phyloP scores from a whole-genome alignment of 1,284 basidiomycete species.

The Pseudomicrostroma phylloplanum region DNA sequence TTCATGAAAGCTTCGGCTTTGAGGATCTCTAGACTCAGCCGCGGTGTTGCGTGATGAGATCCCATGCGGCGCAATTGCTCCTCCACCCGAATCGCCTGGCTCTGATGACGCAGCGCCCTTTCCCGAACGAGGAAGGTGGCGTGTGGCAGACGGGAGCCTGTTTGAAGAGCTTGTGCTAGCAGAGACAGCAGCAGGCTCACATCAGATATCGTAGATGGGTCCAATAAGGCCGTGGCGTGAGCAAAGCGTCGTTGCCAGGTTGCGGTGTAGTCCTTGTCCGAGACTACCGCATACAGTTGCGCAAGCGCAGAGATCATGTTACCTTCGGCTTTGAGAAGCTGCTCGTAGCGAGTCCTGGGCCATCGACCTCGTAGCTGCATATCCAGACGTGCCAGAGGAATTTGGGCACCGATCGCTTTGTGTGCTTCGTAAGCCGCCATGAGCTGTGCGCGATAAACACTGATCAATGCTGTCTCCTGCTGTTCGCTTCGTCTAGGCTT shows the following conservation, averaged over 20 bases:
- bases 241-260: conserved; percentile 26
- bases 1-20: conserved; percentile 30
- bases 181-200: conserved; percentile 31
- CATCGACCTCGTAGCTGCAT: conserved; percentile 55
- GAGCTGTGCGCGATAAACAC: conserved; percentile 45
- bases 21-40: conserved; percentile 24
- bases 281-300: conserved; percentile 15
- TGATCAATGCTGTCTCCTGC: too few species aligned
- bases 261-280: conserved; percentile 18
- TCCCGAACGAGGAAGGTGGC: conserved; percentile 18
- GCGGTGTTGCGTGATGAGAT: conserved; percentile 11
- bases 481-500: too few species aligned
- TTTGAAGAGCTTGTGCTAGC: conserved; percentile 26
- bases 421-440: conserved; percentile 52
- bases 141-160: conserved; percentile 22
- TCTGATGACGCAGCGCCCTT: conserved; percentile 13
- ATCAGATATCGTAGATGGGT: conserved; percentile 26
- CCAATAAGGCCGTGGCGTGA: conserved; percentile 27
- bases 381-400: conserved; percentile 54
- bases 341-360: conserved; percentile 55
- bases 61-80: conserved; percentile 1
- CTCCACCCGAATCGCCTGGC: conserved; percentile 4
- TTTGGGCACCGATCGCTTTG: conserved; percentile 53
- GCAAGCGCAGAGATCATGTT: conserved; percentile 22
- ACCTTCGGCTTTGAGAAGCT: conserved; percentile 44